These are phyloP conservation scores for Calocybe cyanea DNA, from an alignment of 768 basidiomycete genomes.

Conservation along the genomic window DNA sequence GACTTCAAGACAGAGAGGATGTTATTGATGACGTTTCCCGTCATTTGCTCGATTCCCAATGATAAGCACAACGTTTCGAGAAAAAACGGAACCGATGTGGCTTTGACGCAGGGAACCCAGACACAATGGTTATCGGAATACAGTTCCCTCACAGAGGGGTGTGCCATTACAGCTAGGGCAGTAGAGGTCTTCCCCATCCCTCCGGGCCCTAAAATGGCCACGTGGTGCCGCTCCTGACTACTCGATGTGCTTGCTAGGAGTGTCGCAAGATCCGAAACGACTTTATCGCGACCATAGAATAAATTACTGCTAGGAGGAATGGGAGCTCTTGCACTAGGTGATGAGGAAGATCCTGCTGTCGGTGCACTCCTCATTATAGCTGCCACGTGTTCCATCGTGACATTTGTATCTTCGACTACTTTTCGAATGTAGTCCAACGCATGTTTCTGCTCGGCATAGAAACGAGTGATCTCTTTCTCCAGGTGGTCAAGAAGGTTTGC, in stretches of 20 bases:
- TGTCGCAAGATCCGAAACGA: conserved; percentile 13
- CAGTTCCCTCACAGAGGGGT: conserved; percentile 12
- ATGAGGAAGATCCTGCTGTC: too few species aligned
- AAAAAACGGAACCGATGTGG: conserved; percentile 20
- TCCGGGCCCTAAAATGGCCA: conserved; percentile 26
- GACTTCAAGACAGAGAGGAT: conserved; percentile 14
- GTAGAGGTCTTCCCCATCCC: conserved; percentile 32
- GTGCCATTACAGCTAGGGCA: conserved; percentile 22
- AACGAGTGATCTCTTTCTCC: not conserved
- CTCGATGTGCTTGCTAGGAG: not conserved
- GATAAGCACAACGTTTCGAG: conserved; percentile 19
- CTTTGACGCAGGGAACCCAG: conserved; percentile 28
- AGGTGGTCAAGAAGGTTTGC: not conserved
- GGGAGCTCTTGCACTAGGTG: not conserved
- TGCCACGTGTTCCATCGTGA: not conserved
- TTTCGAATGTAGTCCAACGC: not conserved
- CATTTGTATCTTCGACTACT: not conserved
- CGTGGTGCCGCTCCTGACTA: conserved; percentile 9
- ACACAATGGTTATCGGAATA: conserved; percentile 18
- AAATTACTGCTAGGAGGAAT: conserved; percentile 13
- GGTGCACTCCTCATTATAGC: not conserved
- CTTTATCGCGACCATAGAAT: conserved; percentile 18
- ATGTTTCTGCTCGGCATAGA: conserved; percentile 1
- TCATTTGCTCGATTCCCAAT: conserved; percentile 11
- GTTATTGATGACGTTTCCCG: conserved; percentile 13